These are phyloP conservation scores for Boletus chippewaensis DNA, from an alignment of 1,284 basidiomycete genomes.

Conservation along the genomic window DNA sequence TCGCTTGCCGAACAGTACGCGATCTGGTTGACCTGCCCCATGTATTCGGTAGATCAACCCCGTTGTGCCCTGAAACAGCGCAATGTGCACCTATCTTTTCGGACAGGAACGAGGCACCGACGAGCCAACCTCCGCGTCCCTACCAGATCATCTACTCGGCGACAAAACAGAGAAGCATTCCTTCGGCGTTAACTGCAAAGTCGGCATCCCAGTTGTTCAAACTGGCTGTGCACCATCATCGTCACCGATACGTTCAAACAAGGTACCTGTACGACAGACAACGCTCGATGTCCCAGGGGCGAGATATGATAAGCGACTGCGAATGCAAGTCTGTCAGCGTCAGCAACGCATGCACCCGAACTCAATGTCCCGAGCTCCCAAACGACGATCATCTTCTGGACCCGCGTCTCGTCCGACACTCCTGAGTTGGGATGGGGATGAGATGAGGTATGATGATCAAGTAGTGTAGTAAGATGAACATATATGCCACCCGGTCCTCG, in stretches of 20 bases:
- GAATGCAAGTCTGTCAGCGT: constrained; percentile 17
- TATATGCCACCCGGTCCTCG: no score
- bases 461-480: no score
- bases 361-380: no score
- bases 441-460: no score
- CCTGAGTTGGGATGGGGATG: no score
- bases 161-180: constrained; percentile 30
- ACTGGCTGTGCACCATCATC: background rate
- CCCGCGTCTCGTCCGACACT: no score
- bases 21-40: constrained; percentile 5
- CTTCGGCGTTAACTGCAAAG: constrained; percentile 14
- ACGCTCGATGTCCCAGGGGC: no score
- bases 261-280: background rate
- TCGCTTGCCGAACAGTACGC: constrained; percentile 33
- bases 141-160: constrained; percentile 42
- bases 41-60: background rate
- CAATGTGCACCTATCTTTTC: constrained; percentile 9
- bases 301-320: constrained; percentile 19
- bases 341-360: no score
- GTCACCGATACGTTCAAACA: constrained; percentile 11
- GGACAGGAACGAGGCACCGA: constrained; percentile 32
- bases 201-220: background rate
- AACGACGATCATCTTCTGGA: no score
- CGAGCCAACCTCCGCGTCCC: constrained; percentile 36
- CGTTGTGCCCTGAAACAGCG: background rate